Evolutionary conservation across 192 early-diverging fungal species (phyloP), one percentile per base, ranked within the genome.

Genomic region (Podila horticola): DNA sequence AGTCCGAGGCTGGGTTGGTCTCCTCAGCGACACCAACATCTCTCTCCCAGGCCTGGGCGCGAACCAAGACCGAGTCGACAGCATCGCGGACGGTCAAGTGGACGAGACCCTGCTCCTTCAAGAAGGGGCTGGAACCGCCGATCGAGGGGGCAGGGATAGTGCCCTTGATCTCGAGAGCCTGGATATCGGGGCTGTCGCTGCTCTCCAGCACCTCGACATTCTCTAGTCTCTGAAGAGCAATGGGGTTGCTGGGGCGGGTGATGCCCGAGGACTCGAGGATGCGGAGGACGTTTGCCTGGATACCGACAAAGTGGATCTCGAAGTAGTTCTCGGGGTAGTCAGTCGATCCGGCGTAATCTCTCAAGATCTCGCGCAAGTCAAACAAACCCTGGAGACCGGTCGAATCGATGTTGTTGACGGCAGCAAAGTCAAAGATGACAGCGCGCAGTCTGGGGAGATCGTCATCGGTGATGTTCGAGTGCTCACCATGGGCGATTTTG

Each of bases 381-480:
- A 92, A 75, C 6, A 98, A 86, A 38, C 86, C 86, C 73, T 95
- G 93, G 45, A 94, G 69, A 20, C 94, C 95, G 1, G 95, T 94
- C 22, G 90, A 89, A 70, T 98, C 96, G 51, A 97, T 86, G 38
- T 88, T 72, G 45, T 93, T 91, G 24, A 97, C 94, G 26, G 88
- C 90, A 0, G 90, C 85, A 60, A 98, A 91, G 73, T 98, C 96
- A 63, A 98, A 87, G 34, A 98, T 85, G 26, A 96, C 75, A 1
- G 95, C 91, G 26, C 88, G 84, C 24, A 97, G 84, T 5, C 82
- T 67, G 13, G 91, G 90, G 13, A 60, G 28, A 55, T 87, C 86
- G 10, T 88, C 84, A 31, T 88, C 75, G 28, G 63, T 81, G 58
- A 67, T 79, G 66, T 48, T 67, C 17, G 59, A 70, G 26, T 75